Conservation (phyloP, 108 stramenopile species). For the Cylindrotheca fusiformis region DNA sequence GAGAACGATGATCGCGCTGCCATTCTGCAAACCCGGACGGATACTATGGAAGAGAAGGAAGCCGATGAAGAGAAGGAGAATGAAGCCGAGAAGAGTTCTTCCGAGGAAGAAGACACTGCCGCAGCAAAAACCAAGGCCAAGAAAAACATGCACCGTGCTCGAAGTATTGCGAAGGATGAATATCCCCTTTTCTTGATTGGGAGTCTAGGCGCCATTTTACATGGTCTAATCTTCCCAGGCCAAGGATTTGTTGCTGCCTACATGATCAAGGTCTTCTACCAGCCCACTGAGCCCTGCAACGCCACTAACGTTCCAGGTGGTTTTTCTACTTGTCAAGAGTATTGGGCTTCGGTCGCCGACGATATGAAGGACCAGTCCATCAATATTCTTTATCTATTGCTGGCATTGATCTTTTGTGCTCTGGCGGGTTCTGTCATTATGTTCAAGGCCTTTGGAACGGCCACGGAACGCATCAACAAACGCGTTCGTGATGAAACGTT, state of each 20-base stretch:
- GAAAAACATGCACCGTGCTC: slow-evolving; percentile 8
- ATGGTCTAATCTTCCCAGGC: slow-evolving; percentile 52
- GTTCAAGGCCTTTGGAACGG: slow-evolving; percentile 49
- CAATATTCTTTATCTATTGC: slow-evolving; percentile 13
- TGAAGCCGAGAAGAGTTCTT: not conserved
- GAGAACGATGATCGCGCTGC: not conserved
- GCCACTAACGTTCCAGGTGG: slow-evolving; percentile 4
- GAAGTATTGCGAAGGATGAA: slow-evolving; percentile 31
- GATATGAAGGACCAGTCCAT: slow-evolving; percentile 30
- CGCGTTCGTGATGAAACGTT: slow-evolving; percentile 52
- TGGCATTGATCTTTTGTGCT: slow-evolving; percentile 23
- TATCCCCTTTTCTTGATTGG: slow-evolving; percentile 23
- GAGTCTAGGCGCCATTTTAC: slow-evolving; percentile 39
- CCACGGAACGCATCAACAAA: slow-evolving; percentile 54
- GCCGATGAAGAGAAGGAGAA: slow-evolving; percentile 26
- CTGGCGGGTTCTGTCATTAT: slow-evolving; percentile 40
- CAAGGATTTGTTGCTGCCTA: slow-evolving; percentile 52
- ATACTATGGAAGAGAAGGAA: slow-evolving; percentile 19
- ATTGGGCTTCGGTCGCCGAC: slow-evolving; percentile 22
- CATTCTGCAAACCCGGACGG: slow-evolving; percentile 6
- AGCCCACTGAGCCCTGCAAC: slow-evolving; percentile 26
- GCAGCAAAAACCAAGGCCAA: slow-evolving; percentile 16
- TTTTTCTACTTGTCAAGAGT: slow-evolving; percentile 34
- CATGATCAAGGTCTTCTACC: slow-evolving; percentile 47
- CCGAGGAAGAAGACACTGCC: not conserved